phyloP scores from a whole-genome alignment of 1,284 basidiomycete genomes.

The Leccinum brunneo-olivaceum region DNA sequence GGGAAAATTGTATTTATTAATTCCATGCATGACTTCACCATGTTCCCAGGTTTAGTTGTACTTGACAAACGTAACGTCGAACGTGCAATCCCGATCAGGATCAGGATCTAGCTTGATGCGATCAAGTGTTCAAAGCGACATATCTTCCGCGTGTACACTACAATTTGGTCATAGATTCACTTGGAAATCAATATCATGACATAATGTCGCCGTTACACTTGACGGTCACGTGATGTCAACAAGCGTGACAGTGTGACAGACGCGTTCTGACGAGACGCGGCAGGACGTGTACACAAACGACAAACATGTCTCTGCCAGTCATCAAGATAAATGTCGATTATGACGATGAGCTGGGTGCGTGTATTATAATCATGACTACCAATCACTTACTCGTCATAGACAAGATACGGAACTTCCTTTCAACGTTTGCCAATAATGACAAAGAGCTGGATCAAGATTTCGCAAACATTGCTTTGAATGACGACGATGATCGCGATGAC shows the following conservation, averaged over 20 bases:
- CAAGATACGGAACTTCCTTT: conserved; percentile 65
- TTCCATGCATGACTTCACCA: too few relatives aligned
- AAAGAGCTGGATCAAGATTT: conserved; percentile 66
- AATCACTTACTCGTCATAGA: conserved; percentile 36
- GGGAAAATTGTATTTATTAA: too few relatives aligned
- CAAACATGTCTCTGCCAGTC: conserved; percentile 44
- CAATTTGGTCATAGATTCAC: too few relatives aligned
- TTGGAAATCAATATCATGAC: too few relatives aligned
- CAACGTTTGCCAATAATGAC: conserved; percentile 56
- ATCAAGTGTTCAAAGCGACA: too few relatives aligned
- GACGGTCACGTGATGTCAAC: too few relatives aligned
- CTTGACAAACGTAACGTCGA: too few relatives aligned
- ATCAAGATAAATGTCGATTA: conserved; percentile 42
- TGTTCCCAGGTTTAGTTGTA: too few relatives aligned
- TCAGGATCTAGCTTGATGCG: too few relatives aligned
- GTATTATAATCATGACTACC: conserved; percentile 28
- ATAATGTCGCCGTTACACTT: too few relatives aligned
- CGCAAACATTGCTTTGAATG: conserved; percentile 64
- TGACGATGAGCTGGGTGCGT: conserved; percentile 42
- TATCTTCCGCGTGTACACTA: too few relatives aligned
- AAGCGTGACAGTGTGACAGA: conserved; percentile 23
- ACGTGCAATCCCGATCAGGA: too few relatives aligned
- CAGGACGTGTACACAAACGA: conserved; percentile 7
- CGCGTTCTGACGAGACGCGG: conserved; percentile 17
- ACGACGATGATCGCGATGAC: conserved; percentile 36